phyloP scores from a whole-genome alignment of 306 rosid genomes.

The Cicer cuneatum region DNA sequence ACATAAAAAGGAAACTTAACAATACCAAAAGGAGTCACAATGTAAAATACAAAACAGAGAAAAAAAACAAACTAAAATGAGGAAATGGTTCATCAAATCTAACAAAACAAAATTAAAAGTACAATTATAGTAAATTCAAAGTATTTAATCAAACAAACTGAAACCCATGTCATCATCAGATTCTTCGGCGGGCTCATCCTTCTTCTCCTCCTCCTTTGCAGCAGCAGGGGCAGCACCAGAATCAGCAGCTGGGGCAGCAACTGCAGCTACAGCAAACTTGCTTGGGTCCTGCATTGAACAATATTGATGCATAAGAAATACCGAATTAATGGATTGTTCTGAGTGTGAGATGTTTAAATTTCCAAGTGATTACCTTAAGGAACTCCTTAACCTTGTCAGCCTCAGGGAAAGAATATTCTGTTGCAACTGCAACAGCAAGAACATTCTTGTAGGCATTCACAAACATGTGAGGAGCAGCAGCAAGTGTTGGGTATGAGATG shows the following conservation, averaged over 20 bases:
- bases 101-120: background rate
- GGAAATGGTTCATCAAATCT: background rate
- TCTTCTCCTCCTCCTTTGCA: conserved; percentile 65
- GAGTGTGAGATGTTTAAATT: background rate
- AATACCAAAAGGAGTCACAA: background rate
- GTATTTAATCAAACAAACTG: conserved; percentile 44
- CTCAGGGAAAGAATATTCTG: conserved; percentile 68
- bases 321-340: background rate
- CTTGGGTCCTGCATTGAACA: conserved; percentile 56
- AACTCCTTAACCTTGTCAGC: conserved; percentile 83
- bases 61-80: background rate
- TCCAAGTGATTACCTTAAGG: conserved; percentile 50
- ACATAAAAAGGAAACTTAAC: background rate
- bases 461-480: conserved; percentile 90
- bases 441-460: conserved; percentile 78
- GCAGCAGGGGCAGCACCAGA: conserved; percentile 51
- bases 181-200: conserved; percentile 70
- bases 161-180: conserved; percentile 54
- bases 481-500: conserved; percentile 78
- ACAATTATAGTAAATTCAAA: background rate
- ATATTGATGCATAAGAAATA: background rate
- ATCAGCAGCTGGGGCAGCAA: conserved; percentile 42
- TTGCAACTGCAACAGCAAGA: conserved; percentile 70
- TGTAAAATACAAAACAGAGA: background rate
- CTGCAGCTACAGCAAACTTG: conserved; percentile 58